phyloP scores from a whole-genome alignment of 2,329 filamentous ascomycete genomes.

The Keithomyces neogunnii region DNA sequence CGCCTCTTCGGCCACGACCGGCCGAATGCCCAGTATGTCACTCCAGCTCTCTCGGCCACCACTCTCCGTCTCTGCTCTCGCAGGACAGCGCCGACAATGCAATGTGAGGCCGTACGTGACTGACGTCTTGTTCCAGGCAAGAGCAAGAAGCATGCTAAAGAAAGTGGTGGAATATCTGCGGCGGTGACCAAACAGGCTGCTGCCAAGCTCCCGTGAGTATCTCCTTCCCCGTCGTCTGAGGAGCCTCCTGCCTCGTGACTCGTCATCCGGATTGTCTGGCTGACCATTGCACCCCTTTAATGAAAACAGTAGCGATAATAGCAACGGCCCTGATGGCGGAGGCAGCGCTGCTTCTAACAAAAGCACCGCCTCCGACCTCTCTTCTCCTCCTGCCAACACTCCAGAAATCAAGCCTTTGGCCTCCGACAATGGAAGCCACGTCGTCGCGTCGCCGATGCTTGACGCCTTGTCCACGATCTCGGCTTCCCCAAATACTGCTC shows the following conservation, averaged over 20 bases:
- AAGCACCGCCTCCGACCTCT: constrained; percentile 32
- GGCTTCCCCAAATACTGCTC: constrained; percentile 38
- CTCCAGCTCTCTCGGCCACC: constrained; percentile 3
- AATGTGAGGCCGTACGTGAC: neutral
- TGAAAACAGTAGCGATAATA: constrained; percentile 10
- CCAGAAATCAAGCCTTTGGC: constrained; percentile 36
- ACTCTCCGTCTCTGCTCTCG: neutral
- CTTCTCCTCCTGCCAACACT: constrained; percentile 34
- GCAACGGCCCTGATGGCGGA: constrained; percentile 20
- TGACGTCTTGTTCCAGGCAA: constrained; percentile 18
- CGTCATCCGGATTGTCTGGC: constrained; percentile 11
- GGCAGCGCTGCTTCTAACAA: constrained; percentile 23
- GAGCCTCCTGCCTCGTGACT: constrained; percentile 19
- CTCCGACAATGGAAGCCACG: constrained; percentile 33
- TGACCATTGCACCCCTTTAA: constrained; percentile 13
- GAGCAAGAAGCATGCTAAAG: constrained; percentile 48
- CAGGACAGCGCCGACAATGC: neutral
- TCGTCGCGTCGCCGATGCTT: constrained; percentile 34
- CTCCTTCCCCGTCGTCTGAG: constrained; percentile 7
- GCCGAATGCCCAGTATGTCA: constrained; percentile 28
- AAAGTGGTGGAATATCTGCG: constrained; percentile 42
- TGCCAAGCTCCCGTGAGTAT: constrained; percentile 42
- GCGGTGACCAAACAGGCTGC: constrained; percentile 44
- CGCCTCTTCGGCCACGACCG: constrained; percentile 18
- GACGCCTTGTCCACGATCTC: constrained; percentile 40